Percentiles rank a stretch among this genome's conserved stretches.
Conservation (phyloP, 2,329 filamentous ascomycete species). For the Salinomyces thailandicus region DNA sequence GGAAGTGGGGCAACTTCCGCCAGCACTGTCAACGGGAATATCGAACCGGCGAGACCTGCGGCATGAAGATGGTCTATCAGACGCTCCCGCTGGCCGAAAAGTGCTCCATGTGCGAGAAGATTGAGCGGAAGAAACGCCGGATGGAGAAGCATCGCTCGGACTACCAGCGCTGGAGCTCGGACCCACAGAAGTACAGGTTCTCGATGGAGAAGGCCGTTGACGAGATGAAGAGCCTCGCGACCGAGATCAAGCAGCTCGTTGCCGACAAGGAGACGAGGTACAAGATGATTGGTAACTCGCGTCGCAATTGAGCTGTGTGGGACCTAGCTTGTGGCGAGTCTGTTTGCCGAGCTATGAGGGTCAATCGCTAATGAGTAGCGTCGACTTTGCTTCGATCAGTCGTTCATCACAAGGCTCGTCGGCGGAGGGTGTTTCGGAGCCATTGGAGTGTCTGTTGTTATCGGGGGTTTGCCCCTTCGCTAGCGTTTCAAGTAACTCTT, state of each 20-base stretch:
- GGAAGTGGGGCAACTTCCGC: conserved; percentile 89
- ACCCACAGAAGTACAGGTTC: conserved; percentile 34
- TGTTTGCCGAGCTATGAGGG: neutral
- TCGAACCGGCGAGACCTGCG: conserved; percentile 91
- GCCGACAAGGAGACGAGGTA: conserved; percentile 15
- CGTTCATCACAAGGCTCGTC: too few relatives aligned
- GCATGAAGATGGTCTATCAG: conserved; percentile 79
- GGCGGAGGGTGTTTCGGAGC: too few relatives aligned
- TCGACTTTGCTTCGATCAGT: neutral
- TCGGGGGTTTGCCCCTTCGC: too few relatives aligned
- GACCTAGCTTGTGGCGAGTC: too few relatives aligned
- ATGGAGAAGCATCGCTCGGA: conserved; percentile 64
- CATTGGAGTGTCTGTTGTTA: too few relatives aligned
- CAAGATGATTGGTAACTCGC: conserved; percentile 13
- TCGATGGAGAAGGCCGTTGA: conserved; percentile 58
- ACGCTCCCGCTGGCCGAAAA: conserved; percentile 53
- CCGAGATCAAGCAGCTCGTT: conserved; percentile 55
- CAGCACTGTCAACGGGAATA: conserved; percentile 92
- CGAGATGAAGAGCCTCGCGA: conserved; percentile 60
- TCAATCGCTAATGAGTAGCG: conserved; percentile 2
- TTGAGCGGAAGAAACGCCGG: conserved; percentile 71
- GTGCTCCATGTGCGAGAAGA: conserved; percentile 82
- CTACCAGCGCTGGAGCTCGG: conserved; percentile 58
- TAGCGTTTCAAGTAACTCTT: too few relatives aligned
- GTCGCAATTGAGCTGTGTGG: conserved; percentile 5